These are phyloP conservation scores for Fusarium mundagurra DNA, from an alignment of 2,329 filamentous ascomycete genomes.

Conservation along the genomic window DNA sequence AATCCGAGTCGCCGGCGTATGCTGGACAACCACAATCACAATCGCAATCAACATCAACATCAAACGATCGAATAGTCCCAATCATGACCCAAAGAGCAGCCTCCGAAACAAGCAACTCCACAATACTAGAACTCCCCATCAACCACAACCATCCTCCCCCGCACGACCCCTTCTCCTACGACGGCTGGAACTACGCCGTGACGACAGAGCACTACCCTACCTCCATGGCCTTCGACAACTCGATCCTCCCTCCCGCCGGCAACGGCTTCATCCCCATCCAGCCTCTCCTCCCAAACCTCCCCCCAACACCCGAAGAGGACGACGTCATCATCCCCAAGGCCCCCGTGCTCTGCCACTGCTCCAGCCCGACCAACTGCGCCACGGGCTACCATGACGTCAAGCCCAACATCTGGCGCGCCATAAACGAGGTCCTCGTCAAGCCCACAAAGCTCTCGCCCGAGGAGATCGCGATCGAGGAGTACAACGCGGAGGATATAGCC, in stretches of 20 bases:
- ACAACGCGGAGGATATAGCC: conserved; percentile 38
- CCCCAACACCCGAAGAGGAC: background rate
- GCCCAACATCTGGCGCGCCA: conserved; percentile 40
- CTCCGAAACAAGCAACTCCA: conserved; percentile 15
- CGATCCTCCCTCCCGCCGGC: background rate
- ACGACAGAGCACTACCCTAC: background rate
- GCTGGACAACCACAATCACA: background rate
- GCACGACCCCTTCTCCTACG: conserved; percentile 4
- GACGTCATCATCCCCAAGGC: conserved; percentile 21
- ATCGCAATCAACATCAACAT: background rate
- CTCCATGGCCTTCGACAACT: conserved; percentile 12
- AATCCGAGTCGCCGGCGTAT: background rate
- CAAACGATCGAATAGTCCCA: background rate
- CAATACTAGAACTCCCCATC: conserved; percentile 14
- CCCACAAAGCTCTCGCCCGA: conserved; percentile 17
- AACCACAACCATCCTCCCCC: background rate
- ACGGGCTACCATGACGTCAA: background rate
- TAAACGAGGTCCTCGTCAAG: conserved; percentile 35
- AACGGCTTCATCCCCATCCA: background rate
- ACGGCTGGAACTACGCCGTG: conserved; percentile 8
- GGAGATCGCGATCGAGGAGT: conserved; percentile 33
- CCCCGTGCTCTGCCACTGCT: conserved; percentile 11
- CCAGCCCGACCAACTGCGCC: background rate
- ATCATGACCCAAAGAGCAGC: background rate
- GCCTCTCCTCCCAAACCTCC: background rate